These are phyloP conservation scores for Aurifilum marmelostoma DNA, from an alignment of 2,329 filamentous ascomycete genomes.

Conservation along the genomic window DNA sequence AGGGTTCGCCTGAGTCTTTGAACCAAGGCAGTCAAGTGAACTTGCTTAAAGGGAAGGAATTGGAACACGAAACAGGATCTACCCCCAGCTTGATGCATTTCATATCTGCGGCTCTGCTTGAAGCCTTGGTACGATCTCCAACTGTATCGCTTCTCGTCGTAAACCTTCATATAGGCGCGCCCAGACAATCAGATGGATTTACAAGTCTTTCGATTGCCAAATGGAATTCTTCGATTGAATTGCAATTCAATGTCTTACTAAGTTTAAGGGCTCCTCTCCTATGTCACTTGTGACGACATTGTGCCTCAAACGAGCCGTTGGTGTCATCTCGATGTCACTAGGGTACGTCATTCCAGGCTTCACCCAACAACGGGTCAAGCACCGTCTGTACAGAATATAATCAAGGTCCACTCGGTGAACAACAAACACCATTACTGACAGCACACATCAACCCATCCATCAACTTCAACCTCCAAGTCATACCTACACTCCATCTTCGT, in stretches of 20 bases:
- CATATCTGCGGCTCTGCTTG: too few relatives aligned
- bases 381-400: background rate
- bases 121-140: too few relatives aligned
- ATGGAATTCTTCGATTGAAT: too few relatives aligned
- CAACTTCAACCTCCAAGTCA: background rate
- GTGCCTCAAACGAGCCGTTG: background rate
- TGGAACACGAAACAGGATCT: too few relatives aligned
- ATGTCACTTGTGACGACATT: background rate
- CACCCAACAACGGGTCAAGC: too few relatives aligned
- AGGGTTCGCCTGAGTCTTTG: too few relatives aligned
- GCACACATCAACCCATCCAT: background rate
- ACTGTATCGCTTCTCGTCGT: background rate
- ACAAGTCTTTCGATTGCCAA: background rate
- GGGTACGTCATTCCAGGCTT: slow-evolving; percentile 8
- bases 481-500: background rate
- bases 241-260: background rate
- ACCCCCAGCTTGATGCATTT: too few relatives aligned
- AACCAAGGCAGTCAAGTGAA: too few relatives aligned
- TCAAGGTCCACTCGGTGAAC: background rate
- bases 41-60: too few relatives aligned
- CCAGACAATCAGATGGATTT: background rate
- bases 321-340: slow-evolving; percentile 6
- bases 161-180: background rate
- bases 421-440: background rate
- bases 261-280: too few relatives aligned